phyloP scores from a whole-genome alignment of 805 yeast genomes.

The Metschnikowia drakensbergensis region DNA sequence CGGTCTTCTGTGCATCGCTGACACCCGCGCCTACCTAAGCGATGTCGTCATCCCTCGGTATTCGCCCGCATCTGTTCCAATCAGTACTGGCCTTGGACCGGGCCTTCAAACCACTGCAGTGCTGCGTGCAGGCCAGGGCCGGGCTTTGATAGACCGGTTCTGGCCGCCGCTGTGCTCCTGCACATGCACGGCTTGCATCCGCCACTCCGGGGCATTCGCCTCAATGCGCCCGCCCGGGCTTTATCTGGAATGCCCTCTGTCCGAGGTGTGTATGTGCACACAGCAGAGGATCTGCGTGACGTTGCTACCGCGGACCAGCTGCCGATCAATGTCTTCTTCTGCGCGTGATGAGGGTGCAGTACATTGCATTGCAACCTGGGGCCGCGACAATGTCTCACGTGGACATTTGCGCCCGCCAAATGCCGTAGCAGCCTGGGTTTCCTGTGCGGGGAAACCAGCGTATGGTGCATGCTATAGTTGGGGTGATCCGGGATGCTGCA shows the following conservation, averaged over 20 bases:
- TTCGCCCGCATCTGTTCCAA: not conserved
- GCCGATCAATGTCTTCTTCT: slow-evolving; percentile 1
- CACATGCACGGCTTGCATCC: not conserved
- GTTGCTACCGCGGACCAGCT: not conserved
- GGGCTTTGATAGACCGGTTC: not conserved
- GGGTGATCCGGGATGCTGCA: too few species aligned
- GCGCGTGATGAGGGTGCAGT: slow-evolving; percentile 2
- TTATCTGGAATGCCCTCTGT: not conserved
- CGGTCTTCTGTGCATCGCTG: not conserved
- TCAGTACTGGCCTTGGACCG: not conserved
- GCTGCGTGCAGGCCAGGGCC: not conserved
- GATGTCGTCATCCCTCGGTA: not conserved
- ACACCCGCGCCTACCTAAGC: not conserved
- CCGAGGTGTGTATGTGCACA: slow-evolving; percentile 1
- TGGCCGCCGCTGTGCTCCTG: not conserved
- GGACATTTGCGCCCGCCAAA: not conserved
- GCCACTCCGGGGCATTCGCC: not conserved
- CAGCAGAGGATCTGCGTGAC: not conserved
- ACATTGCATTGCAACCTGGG: not conserved
- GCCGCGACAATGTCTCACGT: not conserved
- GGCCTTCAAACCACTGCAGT: not conserved
- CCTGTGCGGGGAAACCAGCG: too few species aligned
- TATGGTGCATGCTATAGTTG: too few species aligned
- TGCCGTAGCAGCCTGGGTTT: not conserved
- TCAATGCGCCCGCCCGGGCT: not conserved